These are phyloP conservation scores for Bisporella sp. DNA, from an alignment of 2,329 filamentous ascomycete genomes.

Conservation along the genomic window DNA sequence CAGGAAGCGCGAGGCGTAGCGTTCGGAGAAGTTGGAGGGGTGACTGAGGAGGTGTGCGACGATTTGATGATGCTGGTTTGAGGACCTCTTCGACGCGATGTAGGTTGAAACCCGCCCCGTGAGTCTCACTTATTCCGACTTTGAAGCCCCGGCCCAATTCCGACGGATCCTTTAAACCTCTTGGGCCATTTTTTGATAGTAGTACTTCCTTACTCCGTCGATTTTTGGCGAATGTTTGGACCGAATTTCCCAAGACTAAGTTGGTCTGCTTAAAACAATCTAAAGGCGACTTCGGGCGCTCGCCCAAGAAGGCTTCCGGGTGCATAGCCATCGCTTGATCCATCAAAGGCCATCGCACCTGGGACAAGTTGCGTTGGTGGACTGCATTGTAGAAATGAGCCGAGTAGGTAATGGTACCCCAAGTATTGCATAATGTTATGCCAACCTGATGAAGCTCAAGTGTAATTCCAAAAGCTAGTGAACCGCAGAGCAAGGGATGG, in stretches of 20 bases:
- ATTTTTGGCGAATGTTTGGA: constrained; percentile 2
- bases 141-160: too few species aligned
- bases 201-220: too few species aligned
- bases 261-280: constrained; percentile 6
- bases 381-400: constrained; percentile 10
- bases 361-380: background rate
- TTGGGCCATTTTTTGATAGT: too few species aligned
- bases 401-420: constrained; percentile 4
- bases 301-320: constrained; percentile 6
- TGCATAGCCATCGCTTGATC: constrained; percentile 4
- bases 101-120: too few species aligned
- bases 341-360: constrained; percentile 6
- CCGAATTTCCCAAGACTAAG: constrained; percentile 4
- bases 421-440: background rate
- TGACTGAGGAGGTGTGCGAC: too few species aligned
- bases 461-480: constrained; percentile 2
- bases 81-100: too few species aligned
- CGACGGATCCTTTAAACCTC: too few species aligned
- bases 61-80: too few species aligned
- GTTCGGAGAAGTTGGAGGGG: too few species aligned
- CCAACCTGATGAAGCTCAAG: background rate
- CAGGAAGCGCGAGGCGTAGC: too few species aligned
- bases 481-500: constrained; percentile 10
- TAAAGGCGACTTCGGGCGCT: background rate
- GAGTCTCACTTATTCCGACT: too few species aligned